A percentile compares a stretch with the other conserved stretches of the same genome.
These are phyloP conservation scores for Boletus tylopilopsis DNA, from an alignment of 768 basidiomycete species.

Conservation along the genomic window DNA sequence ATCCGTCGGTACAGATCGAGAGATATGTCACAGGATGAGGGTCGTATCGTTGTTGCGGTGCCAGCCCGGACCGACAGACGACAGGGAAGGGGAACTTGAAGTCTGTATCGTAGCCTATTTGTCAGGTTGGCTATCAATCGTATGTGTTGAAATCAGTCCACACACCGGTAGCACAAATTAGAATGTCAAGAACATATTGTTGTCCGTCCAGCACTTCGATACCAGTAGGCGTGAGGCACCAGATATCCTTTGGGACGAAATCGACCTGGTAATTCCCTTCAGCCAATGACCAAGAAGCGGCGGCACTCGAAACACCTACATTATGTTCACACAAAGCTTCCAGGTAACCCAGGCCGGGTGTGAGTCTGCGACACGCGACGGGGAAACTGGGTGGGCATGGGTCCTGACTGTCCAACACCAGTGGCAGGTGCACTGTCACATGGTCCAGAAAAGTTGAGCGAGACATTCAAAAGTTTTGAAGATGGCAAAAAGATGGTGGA, in stretches of 20 bases:
- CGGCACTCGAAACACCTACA: constrained; percentile 18
- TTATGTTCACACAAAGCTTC: constrained; percentile 63
- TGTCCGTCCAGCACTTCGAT: constrained; percentile 55
- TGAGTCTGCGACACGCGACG: constrained; percentile 59
- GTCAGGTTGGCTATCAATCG: not conserved
- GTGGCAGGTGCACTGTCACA: too few relatives aligned
- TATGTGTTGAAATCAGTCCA: not conserved
- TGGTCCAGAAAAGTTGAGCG: too few relatives aligned
- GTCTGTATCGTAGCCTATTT: constrained; percentile 44
- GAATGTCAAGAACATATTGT: constrained; percentile 51
- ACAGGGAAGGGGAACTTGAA: constrained; percentile 48
- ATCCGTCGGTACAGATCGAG: constrained; percentile 54
- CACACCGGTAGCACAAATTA: constrained; percentile 64
- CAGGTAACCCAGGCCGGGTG: constrained; percentile 65
- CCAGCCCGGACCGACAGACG: constrained; percentile 49
- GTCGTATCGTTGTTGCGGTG: constrained; percentile 50
- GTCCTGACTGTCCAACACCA: constrained; percentile 28
- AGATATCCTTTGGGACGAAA: constrained; percentile 49
- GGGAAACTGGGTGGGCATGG: constrained; percentile 59
- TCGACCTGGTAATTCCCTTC: constrained; percentile 29
- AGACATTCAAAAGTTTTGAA: too few relatives aligned
- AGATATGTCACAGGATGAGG: constrained; percentile 59
- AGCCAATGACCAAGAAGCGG: not conserved
- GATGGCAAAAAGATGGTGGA: too few relatives aligned
- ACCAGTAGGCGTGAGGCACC: constrained; percentile 50